phyloP scores from a whole-genome alignment of 2,329 filamentous ascomycete genomes.

The Aspergillus transmontanensis region DNA sequence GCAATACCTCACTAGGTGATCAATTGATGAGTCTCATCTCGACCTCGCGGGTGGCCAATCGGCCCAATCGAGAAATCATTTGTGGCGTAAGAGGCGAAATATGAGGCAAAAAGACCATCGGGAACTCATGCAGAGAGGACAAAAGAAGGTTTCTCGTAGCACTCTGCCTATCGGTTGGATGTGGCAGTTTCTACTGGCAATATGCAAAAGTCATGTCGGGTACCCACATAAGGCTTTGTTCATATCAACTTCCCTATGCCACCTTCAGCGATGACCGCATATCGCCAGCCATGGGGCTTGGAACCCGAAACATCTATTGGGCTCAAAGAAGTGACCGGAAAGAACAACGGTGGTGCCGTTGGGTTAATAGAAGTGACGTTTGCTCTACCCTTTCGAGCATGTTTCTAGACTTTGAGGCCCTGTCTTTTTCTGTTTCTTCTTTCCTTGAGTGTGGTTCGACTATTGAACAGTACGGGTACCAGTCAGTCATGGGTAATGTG shows the following conservation, averaged over 20 bases:
- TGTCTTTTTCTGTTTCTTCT: not conserved
- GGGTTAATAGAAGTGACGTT: constrained; percentile 2
- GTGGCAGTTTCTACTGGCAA: constrained; percentile 15
- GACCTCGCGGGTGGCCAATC: not conserved
- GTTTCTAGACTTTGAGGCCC: not conserved
- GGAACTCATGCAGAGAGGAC: not conserved
- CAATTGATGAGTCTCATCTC: constrained; percentile 19
- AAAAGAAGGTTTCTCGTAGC: not conserved
- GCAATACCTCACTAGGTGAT: constrained; percentile 11
- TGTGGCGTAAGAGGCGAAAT: not conserved
- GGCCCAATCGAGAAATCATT: not conserved
- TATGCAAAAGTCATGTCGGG: constrained; percentile 17
- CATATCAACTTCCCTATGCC: constrained; percentile 5
- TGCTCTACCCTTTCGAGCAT: not conserved
- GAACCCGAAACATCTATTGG: constrained; percentile 4
- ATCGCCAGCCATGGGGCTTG: constrained; percentile 5
- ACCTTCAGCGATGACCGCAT: constrained; percentile 4
- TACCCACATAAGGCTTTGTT: constrained; percentile 33
- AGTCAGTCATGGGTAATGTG: not conserved
- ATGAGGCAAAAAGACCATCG: not conserved
- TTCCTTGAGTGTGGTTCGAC: not conserved
- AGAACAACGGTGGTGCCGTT: constrained; percentile 7
- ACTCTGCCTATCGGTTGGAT: not conserved
- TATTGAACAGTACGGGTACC: not conserved
- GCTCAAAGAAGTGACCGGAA: constrained; percentile 5